Evolutionary conservation across 1,139 yeast genomes (phyloP).

Genomic region (Blastobotrys petasosporus): DNA sequence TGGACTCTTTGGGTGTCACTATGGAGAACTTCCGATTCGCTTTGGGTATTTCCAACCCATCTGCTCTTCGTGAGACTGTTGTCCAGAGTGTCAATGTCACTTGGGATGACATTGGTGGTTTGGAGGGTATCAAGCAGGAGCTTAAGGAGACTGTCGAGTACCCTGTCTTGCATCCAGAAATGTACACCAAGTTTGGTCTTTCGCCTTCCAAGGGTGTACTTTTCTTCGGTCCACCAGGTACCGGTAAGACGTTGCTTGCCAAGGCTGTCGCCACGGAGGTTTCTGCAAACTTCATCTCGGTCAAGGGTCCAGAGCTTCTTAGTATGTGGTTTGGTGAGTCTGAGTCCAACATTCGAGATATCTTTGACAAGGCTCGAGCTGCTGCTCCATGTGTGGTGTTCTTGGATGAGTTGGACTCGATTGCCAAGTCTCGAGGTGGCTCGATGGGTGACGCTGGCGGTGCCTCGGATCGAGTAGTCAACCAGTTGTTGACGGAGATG

Average conservation of each 20-base stretch:
- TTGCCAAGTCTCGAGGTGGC: constrained; percentile 96
- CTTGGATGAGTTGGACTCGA: constrained; percentile 95
- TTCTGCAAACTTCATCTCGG: constrained; percentile 92
- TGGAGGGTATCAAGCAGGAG: constrained; percentile 92
- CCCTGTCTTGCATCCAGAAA: constrained; percentile 98
- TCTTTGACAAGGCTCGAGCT: constrained; percentile 96
- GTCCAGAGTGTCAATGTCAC: constrained; percentile 97
- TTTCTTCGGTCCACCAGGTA: constrained; percentile 99
- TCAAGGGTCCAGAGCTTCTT: constrained; percentile 93
- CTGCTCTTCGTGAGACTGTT: constrained; percentile 98
- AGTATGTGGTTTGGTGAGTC: constrained; percentile 99
- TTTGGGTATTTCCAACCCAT: constrained; percentile 95
- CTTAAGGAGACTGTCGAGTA: constrained; percentile 98
- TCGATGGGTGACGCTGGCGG: constrained; percentile 95
- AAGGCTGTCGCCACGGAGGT: constrained; percentile 99
- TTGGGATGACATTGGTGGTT: constrained; percentile 97
- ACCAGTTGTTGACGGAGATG: constrained; percentile 97
- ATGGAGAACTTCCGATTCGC: constrained; percentile 99
- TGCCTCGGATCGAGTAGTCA: constrained; percentile 96
- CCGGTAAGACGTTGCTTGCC: constrained; percentile 96
- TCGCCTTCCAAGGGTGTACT: constrained; percentile 97
- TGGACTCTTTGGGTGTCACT: constrained; percentile 94
- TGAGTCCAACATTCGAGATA: constrained; percentile 93
- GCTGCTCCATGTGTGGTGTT: constrained; percentile 98
- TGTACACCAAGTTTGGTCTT: constrained; percentile 94